These are phyloP conservation scores for Wickerhamomyces alni DNA, from an alignment of 805 yeast genomes.

Conservation along the genomic window DNA sequence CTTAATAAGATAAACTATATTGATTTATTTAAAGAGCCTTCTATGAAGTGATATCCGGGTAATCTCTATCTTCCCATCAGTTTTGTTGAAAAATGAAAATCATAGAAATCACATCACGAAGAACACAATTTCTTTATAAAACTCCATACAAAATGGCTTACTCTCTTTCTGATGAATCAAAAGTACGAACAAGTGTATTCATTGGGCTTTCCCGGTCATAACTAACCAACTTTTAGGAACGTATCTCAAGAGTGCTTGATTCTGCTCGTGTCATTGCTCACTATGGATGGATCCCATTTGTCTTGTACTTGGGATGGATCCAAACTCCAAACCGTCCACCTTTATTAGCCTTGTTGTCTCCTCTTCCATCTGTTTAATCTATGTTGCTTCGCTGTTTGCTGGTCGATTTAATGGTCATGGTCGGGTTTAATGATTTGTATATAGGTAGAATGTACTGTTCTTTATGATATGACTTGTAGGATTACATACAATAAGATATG, in stretches of 20 bases:
- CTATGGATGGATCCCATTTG: conserved; percentile 96
- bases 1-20: no score
- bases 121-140: neutral
- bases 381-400: neutral
- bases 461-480: no score
- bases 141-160: conserved; percentile 26
- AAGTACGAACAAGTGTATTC: no score
- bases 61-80: no score
- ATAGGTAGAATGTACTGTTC: no score
- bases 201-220: no score
- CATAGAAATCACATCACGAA: neutral
- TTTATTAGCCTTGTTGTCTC: conserved; percentile 68
- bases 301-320: conserved; percentile 84
- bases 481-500: no score
- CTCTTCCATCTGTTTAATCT: conserved; percentile 65
- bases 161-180: conserved; percentile 41
- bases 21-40: no score
- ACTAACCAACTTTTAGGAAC: conserved; percentile 49
- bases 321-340: conserved; percentile 81
- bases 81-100: no score
- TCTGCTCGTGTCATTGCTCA: conserved; percentile 84
- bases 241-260: conserved; percentile 77
- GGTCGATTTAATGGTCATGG: neutral
- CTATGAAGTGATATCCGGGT: no score
- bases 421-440: no score